These are phyloP conservation scores for Rhizopogon vesiculosus DNA, from an alignment of 768 basidiomycete species.

Conservation along the genomic window DNA sequence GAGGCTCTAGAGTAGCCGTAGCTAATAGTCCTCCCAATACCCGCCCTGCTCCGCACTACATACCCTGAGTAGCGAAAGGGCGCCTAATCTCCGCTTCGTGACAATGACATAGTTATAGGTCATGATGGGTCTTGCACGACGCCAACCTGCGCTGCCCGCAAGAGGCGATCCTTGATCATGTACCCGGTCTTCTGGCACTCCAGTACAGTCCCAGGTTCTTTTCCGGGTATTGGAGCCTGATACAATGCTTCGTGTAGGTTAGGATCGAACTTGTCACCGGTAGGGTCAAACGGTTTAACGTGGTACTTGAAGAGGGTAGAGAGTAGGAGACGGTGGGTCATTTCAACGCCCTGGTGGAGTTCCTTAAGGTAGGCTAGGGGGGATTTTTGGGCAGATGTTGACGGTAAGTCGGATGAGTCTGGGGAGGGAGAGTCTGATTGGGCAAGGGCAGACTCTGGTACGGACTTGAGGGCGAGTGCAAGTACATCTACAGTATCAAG, in stretches of 20 bases:
- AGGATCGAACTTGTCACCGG: constrained; percentile 91
- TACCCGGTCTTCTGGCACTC: constrained; percentile 91
- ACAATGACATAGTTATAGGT: constrained; percentile 7
- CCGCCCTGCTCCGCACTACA: neutral
- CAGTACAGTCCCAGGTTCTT: constrained; percentile 84
- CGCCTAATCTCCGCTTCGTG: neutral
- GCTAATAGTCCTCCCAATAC: constrained; percentile 9
- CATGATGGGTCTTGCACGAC: constrained; percentile 70
- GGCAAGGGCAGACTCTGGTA: constrained; percentile 48
- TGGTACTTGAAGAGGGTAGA: constrained; percentile 91
- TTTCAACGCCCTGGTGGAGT: constrained; percentile 81
- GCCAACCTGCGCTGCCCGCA: constrained; percentile 95
- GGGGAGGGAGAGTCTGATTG: constrained; percentile 20
- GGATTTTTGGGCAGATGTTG: constrained; percentile 40
- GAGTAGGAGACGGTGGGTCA: constrained; percentile 87
- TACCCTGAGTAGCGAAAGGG: neutral
- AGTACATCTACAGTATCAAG: constrained; percentile 91
- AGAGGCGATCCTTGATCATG: constrained; percentile 88
- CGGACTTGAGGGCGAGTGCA: constrained; percentile 74
- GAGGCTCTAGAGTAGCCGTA: constrained; percentile 25
- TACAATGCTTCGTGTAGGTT: constrained; percentile 94
- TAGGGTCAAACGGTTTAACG: constrained; percentile 88
- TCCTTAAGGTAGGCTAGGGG: constrained; percentile 58
- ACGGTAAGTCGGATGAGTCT: constrained; percentile 24
- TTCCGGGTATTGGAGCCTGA: constrained; percentile 86